Evolutionary conservation across 257 asterid species (phyloP), one percentile per base, ranked within the genome.

Genomic region (Petrea volubilis): DNA sequence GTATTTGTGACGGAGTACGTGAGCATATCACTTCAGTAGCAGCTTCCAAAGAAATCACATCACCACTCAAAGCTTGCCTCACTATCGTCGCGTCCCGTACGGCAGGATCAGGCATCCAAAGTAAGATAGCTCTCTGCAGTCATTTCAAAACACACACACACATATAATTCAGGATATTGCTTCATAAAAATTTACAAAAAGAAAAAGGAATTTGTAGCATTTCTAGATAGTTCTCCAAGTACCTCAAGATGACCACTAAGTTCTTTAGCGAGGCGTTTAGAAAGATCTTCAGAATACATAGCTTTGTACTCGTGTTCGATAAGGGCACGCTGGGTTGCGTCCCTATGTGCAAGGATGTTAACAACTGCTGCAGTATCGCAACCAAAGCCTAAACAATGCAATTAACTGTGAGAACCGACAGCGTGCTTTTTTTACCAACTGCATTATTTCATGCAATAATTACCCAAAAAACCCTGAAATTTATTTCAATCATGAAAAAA

Each of bases 11-110:
- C 23, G 98, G 72, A 28, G 96, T 90, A 52, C 98, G 88, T 2
- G 99, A 95, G 71, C 97, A 95, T 76, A 95, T 83, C 2, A 95
- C 93, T 88, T 95, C 98, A 38, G 99, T 92, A 18, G 91, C 96
- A 69, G 86, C 91, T 82, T 72, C 84, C 21, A 90, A 83, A 85
- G 86, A 71, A 38, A 81, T n/a, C n/a, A n/a, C 14, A 1, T 75
- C 80, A 50, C 81, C 83, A 51, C 56, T 33, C 81, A 92, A 80
- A 61, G 94, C 87, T 67, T 78, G 60, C 76, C 90, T 81, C 4
- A 95, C 79, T 40, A 88, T 74, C 14, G 81, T 80, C 49, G 98
- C 98, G 72, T 95, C 99, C 40, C 97, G 85, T 47, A 64, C 61
- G 34, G 93, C 95, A 20, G 98, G 99, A 82, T 95, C 99, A 58